Evolutionary conservation across 164 flowering plant species (phyloP), one percentile per base, ranked within the genome.

Genomic region (Magnolia kwangsiensis): DNA sequence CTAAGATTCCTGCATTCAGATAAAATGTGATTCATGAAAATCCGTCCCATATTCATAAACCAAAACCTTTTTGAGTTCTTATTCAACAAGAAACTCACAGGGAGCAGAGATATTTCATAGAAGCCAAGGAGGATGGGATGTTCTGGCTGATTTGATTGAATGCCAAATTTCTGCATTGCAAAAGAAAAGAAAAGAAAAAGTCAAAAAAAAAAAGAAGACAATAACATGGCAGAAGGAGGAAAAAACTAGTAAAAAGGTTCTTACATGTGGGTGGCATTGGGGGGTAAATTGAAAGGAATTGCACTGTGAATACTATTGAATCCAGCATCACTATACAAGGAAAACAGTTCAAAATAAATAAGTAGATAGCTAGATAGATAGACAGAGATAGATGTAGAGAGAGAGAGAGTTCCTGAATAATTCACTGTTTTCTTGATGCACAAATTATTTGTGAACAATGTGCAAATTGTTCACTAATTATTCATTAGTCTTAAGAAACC

Each of bases 261-360:
- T 84, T 86, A 92, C 98, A 94, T 78, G 64, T 87, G 83, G 66
- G 90, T 88, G 45, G 83, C 84, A 86, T 91, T 92, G 37, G 89
- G 87, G 19, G 97, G 98, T 71, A 94, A 81, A 70, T 75, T 67
- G 63, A 69, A 67, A 4, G 98, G 95, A 73, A 94, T 89, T 80
- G 80, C 88, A 69, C 95, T 97, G 19, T 72, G 74, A 72, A 94
- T 82, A 78, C 78, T 71, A 69, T 92, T 94, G 81, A 78, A 84
- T 82, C 97, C 91, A 71, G 90, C 77, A 78, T 92, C 97, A 85
- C 97, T 94, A 27, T 51, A 74, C 5, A 82, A 37, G 61, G 45
- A 37, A 37, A 37, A 5, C 45, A 37, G 45, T 37, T 37, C 45
- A 37, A 37, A 37, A 37, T 37, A 5, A 37, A 5, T 4, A 4